Base-by-base conservation (phyloP, 2,329 filamentous ascomycete genomes). In the Hymenoscyphus repandus region DNA sequence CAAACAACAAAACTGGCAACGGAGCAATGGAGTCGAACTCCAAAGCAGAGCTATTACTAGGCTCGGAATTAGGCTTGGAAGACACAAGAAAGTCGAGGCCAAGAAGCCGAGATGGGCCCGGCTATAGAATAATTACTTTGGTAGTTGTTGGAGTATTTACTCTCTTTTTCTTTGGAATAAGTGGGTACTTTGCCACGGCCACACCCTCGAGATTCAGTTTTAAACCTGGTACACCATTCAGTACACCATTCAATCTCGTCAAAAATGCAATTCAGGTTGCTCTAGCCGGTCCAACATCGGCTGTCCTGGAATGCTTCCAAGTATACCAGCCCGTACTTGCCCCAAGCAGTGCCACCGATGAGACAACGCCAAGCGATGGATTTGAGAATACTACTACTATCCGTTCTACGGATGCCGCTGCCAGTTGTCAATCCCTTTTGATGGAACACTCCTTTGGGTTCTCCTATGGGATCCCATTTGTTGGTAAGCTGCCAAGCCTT, bases 401-500 rank as follows among this genome's bases (percentile, higher is more conserved):
- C 31, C 51, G 63, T 17, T 55, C 62, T 13, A 55, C 59, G 22
- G 59, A 57, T 22, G 43, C 58, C 9, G 52, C 54, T n/a, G 58
- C 62, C 41, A 64, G 69, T 44, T 82, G 78, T 63, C 69, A 77
- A 39, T 64, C 81, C 36, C 68, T 78, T n/a, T 68, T 92, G 49
- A 87, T 90, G 79, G 71, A 82, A 2, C 76, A 90, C 68, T 75
- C 78, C 0, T 92, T 92, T 71, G 85, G 73, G 10, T 79, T 71
- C 55, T 90, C 85, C 56, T 91, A 90, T 64, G 84, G 83, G n/a
- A 65, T 75, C 32, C 88, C 88, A 1, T 91, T 83, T 64, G 74
- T 90, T 59, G 85, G 85, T 82, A 70, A 69, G 76, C 69, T 38
- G 38, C 22, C 13, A 49, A 46, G 36, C 47, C n/a, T 57, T 55